Conservation (phyloP, 176 grass and related monocot species). For the Poa annua region DNA sequence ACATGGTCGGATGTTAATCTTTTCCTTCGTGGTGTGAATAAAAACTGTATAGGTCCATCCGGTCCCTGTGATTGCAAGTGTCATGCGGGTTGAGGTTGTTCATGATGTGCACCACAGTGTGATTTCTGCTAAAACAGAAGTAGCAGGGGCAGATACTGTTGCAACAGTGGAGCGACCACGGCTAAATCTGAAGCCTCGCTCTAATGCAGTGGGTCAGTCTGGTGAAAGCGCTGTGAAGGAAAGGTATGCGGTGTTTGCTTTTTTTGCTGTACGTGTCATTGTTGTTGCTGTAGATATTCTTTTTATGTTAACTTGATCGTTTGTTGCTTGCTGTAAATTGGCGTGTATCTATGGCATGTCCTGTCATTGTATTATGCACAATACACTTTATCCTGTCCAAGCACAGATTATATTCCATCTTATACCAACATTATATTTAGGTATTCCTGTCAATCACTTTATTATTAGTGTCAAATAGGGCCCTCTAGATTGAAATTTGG, state of each 20-base stretch:
- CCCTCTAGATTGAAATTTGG: background rate
- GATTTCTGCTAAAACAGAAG: constrained; percentile 45
- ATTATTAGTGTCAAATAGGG: background rate
- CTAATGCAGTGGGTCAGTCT: constrained; percentile 52
- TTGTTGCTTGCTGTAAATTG: constrained; percentile 12
- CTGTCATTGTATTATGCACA: background rate
- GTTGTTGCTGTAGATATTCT: background rate
- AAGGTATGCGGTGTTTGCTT: constrained; percentile 49
- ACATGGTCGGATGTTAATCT: background rate
- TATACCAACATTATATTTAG: background rate
- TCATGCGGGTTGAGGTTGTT: constrained; percentile 47
- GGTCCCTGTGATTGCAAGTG: constrained; percentile 22
- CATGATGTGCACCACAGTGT: constrained; percentile 56
- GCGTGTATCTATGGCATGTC: constrained; percentile 3
- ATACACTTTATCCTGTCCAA: constrained; percentile 3
- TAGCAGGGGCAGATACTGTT: constrained; percentile 50
- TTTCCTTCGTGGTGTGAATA: constrained; percentile 33
- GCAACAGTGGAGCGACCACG: constrained; percentile 57
- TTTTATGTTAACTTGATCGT: constrained; percentile 12
- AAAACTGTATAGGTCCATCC: constrained; percentile 50
- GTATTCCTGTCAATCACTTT: background rate
- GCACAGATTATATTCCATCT: background rate
- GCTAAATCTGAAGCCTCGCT: constrained; percentile 83
- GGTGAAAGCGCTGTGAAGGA: constrained; percentile 64
- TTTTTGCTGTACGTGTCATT: background rate